phyloP scores from a whole-genome alignment of 495 filamentous ascomycete species.

The Penicillium longicatenatum region DNA sequence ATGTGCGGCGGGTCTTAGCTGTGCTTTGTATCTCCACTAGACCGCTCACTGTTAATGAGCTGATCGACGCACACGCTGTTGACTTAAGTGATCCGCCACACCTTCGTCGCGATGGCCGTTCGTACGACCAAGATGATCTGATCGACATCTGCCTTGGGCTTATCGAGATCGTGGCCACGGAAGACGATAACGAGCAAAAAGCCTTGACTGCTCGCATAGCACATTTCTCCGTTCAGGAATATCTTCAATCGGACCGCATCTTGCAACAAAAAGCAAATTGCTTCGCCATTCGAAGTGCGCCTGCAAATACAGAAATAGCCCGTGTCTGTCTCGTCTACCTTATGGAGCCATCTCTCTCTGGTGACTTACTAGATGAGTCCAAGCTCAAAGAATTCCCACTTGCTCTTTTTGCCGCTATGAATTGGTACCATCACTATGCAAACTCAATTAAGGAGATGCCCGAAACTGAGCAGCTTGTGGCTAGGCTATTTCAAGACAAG shows the following conservation, averaged over 20 bases:
- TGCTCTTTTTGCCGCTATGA: conserved; percentile 27
- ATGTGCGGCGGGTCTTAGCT: conserved; percentile 33
- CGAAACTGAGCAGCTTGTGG: conserved; percentile 4
- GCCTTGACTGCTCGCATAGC: conserved; percentile 28
- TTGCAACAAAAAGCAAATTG: conserved; percentile 20
- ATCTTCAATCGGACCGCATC: conserved; percentile 40
- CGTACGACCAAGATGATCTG: no score
- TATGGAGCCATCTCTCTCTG: conserved; percentile 27
- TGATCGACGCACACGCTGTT: conserved; percentile 32
- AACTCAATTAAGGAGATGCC: neutral
- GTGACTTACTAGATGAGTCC: neutral
- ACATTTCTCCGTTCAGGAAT: conserved; percentile 45
- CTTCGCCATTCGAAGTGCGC: conserved; percentile 23
- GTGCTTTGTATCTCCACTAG: conserved; percentile 32
- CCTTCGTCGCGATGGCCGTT: neutral
- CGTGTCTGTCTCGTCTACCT: conserved; percentile 36
- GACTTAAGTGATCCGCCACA: conserved; percentile 18
- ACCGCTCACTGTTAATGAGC: conserved; percentile 31
- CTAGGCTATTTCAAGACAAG: conserved; percentile 17
- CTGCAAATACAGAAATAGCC: conserved; percentile 31
- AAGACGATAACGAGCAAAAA: no score
- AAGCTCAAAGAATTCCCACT: conserved; percentile 24
- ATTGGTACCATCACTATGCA: conserved; percentile 30
- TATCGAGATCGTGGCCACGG: no score
- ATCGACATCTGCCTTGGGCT: no score